phyloP scores from a whole-genome alignment of 495 filamentous ascomycete genomes.

The Oleoguttula mirabilis region DNA sequence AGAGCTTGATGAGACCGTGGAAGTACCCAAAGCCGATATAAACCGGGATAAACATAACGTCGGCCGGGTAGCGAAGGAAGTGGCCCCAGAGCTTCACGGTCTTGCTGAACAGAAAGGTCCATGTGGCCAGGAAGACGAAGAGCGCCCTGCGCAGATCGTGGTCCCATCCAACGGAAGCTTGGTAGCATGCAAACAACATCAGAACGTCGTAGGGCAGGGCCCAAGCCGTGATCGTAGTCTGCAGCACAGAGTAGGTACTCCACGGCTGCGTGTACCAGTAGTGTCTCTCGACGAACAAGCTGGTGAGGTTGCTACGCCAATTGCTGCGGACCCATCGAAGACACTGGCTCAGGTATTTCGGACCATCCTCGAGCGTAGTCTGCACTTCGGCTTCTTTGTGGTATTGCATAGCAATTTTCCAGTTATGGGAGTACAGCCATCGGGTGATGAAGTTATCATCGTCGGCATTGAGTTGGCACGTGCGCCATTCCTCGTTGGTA shows the following conservation, averaged over 20 bases:
- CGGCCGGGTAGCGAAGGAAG: conserved; percentile 44
- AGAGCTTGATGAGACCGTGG: conserved; percentile 52
- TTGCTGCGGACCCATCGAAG: conserved; percentile 52
- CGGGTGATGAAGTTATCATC: conserved; percentile 62
- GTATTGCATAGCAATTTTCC: conserved; percentile 52
- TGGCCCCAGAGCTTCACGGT: conserved; percentile 49
- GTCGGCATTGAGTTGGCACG: conserved; percentile 49
- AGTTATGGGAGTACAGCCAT: conserved; percentile 43
- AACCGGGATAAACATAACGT: conserved; percentile 43
- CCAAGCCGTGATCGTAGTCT: conserved; percentile 48
- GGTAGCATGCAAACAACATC: conserved; percentile 29
- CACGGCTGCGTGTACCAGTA: conserved; percentile 45
- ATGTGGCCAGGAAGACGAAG: conserved; percentile 25
- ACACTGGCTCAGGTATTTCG: conserved; percentile 49
- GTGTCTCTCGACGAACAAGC: conserved; percentile 40
- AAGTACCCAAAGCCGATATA: conserved; percentile 48
- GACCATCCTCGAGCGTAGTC: conserved; percentile 45
- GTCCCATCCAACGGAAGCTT: conserved; percentile 9
- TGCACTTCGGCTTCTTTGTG: conserved; percentile 43
- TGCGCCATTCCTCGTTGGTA: conserved; percentile 42
- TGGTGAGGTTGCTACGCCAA: conserved; percentile 50
- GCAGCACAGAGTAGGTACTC: conserved; percentile 49
- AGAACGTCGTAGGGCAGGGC: conserved; percentile 44
- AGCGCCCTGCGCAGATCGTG: not conserved
- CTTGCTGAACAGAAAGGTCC: conserved; percentile 40